phyloP scores from a whole-genome alignment of 768 basidiomycete species.

The Neoboletus magnificus region DNA sequence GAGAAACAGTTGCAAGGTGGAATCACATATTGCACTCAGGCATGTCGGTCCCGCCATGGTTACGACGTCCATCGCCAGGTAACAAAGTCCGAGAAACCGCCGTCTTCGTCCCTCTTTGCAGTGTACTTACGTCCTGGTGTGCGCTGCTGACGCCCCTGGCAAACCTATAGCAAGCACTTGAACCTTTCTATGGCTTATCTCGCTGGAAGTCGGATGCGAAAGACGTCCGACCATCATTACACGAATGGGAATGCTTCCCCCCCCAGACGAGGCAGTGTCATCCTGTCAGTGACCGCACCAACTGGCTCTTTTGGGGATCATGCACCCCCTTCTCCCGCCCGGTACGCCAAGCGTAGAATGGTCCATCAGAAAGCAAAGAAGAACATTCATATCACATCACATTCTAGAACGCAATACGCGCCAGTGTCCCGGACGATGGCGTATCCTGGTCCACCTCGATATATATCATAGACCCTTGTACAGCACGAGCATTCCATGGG shows the following conservation, averaged over 20 bases:
- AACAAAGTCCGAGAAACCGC: not conserved
- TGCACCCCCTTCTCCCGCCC: not conserved
- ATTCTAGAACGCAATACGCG: not conserved
- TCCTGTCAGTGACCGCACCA: not conserved
- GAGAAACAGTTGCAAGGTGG: not conserved
- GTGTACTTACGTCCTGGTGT: not conserved
- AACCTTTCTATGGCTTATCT: not conserved
- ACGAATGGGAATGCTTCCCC: not conserved
- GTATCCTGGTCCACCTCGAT: not conserved
- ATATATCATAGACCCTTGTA: too few species aligned
- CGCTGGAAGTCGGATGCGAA: not conserved
- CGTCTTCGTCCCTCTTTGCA: not conserved
- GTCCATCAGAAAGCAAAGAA: not conserved
- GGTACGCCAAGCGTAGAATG: not conserved
- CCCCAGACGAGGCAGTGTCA: not conserved
- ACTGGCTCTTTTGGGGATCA: not conserved
- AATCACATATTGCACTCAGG: not conserved
- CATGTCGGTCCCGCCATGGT: not conserved
- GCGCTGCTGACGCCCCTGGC: not conserved
- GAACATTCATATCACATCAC: not conserved
- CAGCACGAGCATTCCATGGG: not conserved
- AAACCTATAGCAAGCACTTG: not conserved
- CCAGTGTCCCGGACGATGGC: not conserved
- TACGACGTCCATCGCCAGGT: not conserved
- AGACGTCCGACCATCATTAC: not conserved